These are phyloP conservation scores for Lagenidium giganteum DNA, from an alignment of 352 stramenopile species.

Conservation along the genomic window DNA sequence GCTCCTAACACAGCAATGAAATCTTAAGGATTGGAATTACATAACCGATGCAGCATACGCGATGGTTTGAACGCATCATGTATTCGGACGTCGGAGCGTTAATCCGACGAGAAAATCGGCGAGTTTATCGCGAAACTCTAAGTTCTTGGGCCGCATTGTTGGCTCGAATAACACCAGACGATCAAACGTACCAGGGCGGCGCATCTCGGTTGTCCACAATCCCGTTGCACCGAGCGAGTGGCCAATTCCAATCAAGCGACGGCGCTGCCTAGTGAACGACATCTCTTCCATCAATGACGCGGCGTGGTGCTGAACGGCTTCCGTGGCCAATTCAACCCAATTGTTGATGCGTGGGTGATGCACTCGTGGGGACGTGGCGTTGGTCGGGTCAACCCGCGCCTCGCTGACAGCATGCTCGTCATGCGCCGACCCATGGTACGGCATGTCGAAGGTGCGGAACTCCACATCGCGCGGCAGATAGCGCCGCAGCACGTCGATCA, in stretches of 20 bases:
- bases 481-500: constrained; percentile 27
- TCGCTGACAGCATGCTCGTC: constrained; percentile 3
- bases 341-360: constrained; percentile 33
- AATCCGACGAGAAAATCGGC: constrained; percentile 23
- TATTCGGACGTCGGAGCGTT: constrained; percentile 21
- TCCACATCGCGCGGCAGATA: constrained; percentile 12
- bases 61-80: no score
- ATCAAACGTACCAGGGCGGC: constrained; percentile 32
- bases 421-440: constrained; percentile 35
- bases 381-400: constrained; percentile 7
- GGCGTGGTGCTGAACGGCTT: constrained; percentile 12
- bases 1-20: no score
- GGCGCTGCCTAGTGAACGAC: constrained; percentile 12
- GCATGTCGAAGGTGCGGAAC: constrained; percentile 25
- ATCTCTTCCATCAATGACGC: constrained; percentile 5
- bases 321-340: constrained; percentile 5
- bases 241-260: constrained; percentile 44
- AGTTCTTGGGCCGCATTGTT: constrained; percentile 27
- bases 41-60: no score
- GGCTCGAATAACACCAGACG: constrained; percentile 44
- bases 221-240: constrained; percentile 37
- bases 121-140: neutral
- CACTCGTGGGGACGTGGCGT: constrained; percentile 16
- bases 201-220: constrained; percentile 25
- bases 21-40: no score